Evolutionary conservation across 768 basidiomycete genomes (phyloP).

Genomic region (Leccinum fibrillosum): DNA sequence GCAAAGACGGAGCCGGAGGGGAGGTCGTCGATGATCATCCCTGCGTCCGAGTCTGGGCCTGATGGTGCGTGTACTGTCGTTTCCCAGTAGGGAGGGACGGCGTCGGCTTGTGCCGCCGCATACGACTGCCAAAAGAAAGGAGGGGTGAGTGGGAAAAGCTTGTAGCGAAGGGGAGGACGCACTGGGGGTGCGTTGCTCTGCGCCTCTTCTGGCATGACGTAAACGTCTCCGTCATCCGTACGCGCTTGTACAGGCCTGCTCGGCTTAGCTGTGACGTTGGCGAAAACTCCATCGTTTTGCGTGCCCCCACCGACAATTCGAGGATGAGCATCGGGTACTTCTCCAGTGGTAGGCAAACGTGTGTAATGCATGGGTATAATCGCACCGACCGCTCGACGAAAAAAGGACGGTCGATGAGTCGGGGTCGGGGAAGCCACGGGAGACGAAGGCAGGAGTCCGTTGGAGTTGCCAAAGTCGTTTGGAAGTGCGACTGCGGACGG

Average conservation of each 20-base stretch:
- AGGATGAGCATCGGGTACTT: constrained; percentile 23
- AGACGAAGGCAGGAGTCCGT: constrained; percentile 56
- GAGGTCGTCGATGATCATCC: constrained; percentile 89
- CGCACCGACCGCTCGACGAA: constrained; percentile 53
- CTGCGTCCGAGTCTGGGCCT: constrained; percentile 43
- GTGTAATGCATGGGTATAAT: constrained; percentile 67
- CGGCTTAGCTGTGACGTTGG: constrained; percentile 92
- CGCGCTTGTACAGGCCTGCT: constrained; percentile 40
- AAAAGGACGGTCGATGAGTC: constrained; percentile 45
- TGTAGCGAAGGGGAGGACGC: constrained; percentile 28
- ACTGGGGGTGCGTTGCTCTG: constrained; percentile 88
- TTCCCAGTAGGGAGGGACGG: constrained; percentile 96
- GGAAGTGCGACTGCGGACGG: constrained; percentile 56
- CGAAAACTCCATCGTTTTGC: constrained; percentile 93
- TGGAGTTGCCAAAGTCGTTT: constrained; percentile 71
- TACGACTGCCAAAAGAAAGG: constrained; percentile 57
- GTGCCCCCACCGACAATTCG: constrained; percentile 58
- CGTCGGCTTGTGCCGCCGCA: constrained; percentile 80
- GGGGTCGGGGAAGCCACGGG: constrained; percentile 35
- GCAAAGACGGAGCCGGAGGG: constrained; percentile 74
- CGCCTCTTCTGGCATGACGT: constrained; percentile 73
- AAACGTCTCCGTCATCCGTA: constrained; percentile 52
- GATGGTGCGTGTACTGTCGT: constrained; percentile 86
- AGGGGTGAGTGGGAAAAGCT: not conserved
- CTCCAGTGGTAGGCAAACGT: constrained; percentile 43